phyloP scores from a whole-genome alignment of 441 rosid species.

The Brassica balearica region DNA sequence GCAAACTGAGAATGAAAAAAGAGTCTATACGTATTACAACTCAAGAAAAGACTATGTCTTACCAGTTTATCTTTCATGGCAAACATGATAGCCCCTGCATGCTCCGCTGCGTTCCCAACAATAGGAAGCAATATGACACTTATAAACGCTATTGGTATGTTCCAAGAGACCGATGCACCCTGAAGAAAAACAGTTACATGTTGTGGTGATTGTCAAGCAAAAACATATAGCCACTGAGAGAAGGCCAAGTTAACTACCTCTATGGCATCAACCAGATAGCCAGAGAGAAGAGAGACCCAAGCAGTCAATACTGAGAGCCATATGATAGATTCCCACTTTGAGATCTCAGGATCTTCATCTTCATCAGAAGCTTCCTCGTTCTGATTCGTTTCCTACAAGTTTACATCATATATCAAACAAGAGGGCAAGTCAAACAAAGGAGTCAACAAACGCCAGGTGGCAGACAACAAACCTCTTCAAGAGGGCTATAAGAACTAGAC shows the following conservation, averaged over 20 bases:
- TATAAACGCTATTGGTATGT: conserved; percentile 79
- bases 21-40: too few species aligned
- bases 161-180: conserved; percentile 84
- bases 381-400: conserved; percentile 63
- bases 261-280: conserved; percentile 85
- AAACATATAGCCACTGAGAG: too few species aligned
- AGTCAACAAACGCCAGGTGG: neutral
- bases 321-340: conserved; percentile 79
- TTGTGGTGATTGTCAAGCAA: too few species aligned
- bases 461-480: conserved; percentile 65
- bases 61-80: conserved; percentile 98
- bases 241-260: conserved; percentile 48
- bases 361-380: conserved; percentile 51
- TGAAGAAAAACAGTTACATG: conserved; percentile 26
- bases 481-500: conserved; percentile 55
- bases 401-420: neutral
- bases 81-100: conserved; percentile 91
- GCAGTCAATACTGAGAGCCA: conserved; percentile 80
- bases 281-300: conserved; percentile 87
- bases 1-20: neutral
- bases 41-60: conserved; percentile 40
- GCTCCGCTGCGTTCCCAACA: conserved; percentile 97
- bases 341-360: conserved; percentile 79
- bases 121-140: conserved; percentile 88
- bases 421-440: neutral